phyloP scores from a whole-genome alignment of 1,139 yeast species.

The Saccharomycopsis hybrid region DNA sequence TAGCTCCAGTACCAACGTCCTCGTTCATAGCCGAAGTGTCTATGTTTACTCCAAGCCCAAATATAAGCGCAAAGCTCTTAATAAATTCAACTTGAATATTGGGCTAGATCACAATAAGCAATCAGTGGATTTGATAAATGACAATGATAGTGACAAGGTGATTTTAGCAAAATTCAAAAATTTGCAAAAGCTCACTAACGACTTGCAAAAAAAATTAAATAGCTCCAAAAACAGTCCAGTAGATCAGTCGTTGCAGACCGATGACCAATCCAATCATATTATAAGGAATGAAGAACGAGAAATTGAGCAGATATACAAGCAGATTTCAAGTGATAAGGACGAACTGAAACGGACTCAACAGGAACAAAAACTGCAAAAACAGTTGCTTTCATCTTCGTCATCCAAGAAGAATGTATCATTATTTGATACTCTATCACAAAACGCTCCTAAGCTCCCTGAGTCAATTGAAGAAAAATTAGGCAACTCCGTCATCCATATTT shows the following conservation, averaged over 20 bases:
- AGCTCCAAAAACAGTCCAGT: neutral
- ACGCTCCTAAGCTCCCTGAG: slow-evolving; percentile 34
- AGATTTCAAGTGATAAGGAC: slow-evolving; percentile 24
- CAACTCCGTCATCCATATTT: slow-evolving; percentile 40
- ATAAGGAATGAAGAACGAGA: slow-evolving; percentile 12
- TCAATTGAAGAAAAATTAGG: slow-evolving; percentile 41
- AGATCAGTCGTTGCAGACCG: neutral
- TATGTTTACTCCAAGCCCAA: slow-evolving; percentile 2
- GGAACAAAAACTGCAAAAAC: neutral
- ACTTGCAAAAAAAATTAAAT: slow-evolving; percentile 3
- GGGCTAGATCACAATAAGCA: neutral
- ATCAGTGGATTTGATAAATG: slow-evolving; percentile 10
- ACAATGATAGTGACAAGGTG: slow-evolving; percentile 10
- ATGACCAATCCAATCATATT: neutral
- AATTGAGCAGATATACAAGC: slow-evolving; percentile 23
- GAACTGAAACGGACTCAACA: neutral
- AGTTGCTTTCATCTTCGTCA: neutral
- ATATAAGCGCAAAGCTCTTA: slow-evolving; percentile 2
- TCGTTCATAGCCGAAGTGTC: neutral
- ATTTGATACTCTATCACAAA: neutral
- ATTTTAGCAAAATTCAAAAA: slow-evolving; percentile 13
- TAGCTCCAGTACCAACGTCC: too few species aligned
- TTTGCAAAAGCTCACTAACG: slow-evolving; percentile 10
- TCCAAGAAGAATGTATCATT: neutral
- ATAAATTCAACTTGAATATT: neutral